Evolutionary conservation across 768 basidiomycete genomes (phyloP).

Genomic region (Lyophyllum decastes): DNA sequence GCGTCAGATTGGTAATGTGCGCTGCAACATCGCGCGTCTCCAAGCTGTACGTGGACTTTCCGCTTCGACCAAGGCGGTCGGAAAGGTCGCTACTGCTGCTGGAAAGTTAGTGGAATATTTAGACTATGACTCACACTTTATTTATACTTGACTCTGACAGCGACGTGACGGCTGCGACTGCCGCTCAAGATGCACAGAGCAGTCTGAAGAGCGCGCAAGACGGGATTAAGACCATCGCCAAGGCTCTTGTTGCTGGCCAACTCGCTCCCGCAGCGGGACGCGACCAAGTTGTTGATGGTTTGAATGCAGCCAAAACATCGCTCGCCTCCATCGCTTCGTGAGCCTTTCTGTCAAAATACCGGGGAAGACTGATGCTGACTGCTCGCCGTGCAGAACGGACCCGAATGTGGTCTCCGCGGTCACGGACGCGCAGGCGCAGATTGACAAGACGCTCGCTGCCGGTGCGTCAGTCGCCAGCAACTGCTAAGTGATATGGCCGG

Average conservation of each 20-base stretch:
- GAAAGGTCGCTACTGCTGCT: background rate
- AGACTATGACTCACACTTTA: too few species aligned
- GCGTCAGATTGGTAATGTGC: background rate
- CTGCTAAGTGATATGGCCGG: background rate
- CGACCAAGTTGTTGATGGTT: background rate
- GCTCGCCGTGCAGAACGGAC: background rate
- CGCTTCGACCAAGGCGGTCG: background rate
- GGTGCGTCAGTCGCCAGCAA: background rate
- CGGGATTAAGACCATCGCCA: background rate
- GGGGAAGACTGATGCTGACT: too few species aligned
- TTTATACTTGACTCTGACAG: too few species aligned
- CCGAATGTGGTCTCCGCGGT: constrained; percentile 12
- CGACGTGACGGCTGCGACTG: background rate
- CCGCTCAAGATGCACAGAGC: background rate
- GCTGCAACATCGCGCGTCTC: background rate
- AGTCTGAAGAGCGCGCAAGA: background rate
- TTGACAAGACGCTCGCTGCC: background rate
- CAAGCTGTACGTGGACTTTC: background rate
- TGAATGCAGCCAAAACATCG: constrained; percentile 1
- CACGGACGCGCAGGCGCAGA: background rate
- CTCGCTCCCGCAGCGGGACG: background rate
- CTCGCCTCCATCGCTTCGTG: constrained; percentile 8
- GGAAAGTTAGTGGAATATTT: too few species aligned
- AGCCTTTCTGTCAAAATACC: constrained; percentile 1
- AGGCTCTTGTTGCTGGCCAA: background rate